Percentiles rank a stretch among this genome's conserved stretches.
These are phyloP conservation scores for Boletus vinaceobasis DNA, from an alignment of 768 basidiomycete species.

Conservation along the genomic window DNA sequence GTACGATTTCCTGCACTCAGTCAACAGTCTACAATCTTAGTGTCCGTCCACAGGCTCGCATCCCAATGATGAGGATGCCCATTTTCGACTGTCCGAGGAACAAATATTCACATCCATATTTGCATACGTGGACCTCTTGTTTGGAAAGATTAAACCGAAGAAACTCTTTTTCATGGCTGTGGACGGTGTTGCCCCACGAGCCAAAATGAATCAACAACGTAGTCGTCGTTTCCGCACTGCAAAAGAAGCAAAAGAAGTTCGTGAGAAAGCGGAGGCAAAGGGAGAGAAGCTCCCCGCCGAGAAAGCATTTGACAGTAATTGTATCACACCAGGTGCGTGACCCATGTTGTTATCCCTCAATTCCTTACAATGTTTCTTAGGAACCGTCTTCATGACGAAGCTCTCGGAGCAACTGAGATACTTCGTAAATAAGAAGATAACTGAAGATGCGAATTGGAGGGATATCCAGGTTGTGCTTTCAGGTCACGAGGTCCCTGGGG, in stretches of 20 bases:
- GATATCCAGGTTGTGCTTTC: conserved; percentile 89
- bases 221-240: conserved; percentile 92
- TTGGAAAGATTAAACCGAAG: conserved; percentile 95
- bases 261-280: conserved; percentile 81
- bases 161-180: conserved; percentile 99
- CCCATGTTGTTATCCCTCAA: not conserved
- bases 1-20: conserved; percentile 27
- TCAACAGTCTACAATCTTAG: not conserved
- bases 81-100: conserved; percentile 93
- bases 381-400: conserved; percentile 92
- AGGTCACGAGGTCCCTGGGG: conserved; percentile 97
- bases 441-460: conserved; percentile 95
- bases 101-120: conserved; percentile 98
- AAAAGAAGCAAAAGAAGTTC: conserved; percentile 83
- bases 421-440: conserved; percentile 97
- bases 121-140: conserved; percentile 93
- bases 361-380: conserved; percentile 34
- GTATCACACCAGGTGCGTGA: conserved; percentile 89
- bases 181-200: conserved; percentile 94
- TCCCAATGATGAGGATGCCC: conserved; percentile 93
- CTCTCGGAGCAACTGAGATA: conserved; percentile 92
- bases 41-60: conserved; percentile 62
- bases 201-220: conserved; percentile 99
- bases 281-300: conserved; percentile 90
- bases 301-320: conserved; percentile 98